phyloP scores from a whole-genome alignment of 75 land plant genomes.

The Gnetum montanum region DNA sequence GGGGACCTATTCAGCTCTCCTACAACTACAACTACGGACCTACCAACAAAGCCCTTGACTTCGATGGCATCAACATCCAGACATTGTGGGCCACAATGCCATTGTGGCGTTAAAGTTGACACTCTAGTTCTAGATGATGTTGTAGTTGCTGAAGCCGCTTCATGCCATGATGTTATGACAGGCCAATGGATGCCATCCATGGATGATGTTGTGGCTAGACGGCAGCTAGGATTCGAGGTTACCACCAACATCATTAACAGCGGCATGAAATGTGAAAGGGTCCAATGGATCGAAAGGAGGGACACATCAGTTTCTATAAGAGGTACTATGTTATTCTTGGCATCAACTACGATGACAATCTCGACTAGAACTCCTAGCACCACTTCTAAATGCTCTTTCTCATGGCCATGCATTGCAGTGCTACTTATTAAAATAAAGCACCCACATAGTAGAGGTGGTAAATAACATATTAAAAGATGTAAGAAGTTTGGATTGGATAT shows the following conservation, averaged over 20 bases:
- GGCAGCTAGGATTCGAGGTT: conserved; percentile 50
- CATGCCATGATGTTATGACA: conserved; percentile 43
- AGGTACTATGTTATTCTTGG: conserved; percentile 43
- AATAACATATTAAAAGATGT: no score
- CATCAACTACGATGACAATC: conserved; percentile 23
- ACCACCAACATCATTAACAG: conserved; percentile 67
- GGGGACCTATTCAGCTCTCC: no score
- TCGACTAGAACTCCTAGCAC: conserved; percentile 32
- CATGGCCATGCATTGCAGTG: no score
- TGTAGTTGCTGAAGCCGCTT: conserved; percentile 35
- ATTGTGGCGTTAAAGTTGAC: conserved; percentile 25
- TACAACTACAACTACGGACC: conserved; percentile 35
- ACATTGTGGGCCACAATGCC: conserved; percentile 17
- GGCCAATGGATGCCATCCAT: conserved; percentile 48
- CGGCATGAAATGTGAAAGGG: conserved; percentile 44
- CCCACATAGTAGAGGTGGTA: no score
- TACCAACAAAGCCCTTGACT: conserved; percentile 10
- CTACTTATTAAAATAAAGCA: no score
- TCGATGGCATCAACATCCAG: conserved; percentile 22
- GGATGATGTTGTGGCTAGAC: conserved; percentile 20
- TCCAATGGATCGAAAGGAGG: conserved; percentile 15
- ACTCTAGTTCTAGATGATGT: conserved; percentile 39
- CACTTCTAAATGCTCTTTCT: no score
- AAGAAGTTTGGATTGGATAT: no score
- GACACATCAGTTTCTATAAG: conserved; percentile 40